These are phyloP conservation scores for Fusarium sp. DNA, from an alignment of 2,329 filamentous ascomycete genomes.

Conservation along the genomic window DNA sequence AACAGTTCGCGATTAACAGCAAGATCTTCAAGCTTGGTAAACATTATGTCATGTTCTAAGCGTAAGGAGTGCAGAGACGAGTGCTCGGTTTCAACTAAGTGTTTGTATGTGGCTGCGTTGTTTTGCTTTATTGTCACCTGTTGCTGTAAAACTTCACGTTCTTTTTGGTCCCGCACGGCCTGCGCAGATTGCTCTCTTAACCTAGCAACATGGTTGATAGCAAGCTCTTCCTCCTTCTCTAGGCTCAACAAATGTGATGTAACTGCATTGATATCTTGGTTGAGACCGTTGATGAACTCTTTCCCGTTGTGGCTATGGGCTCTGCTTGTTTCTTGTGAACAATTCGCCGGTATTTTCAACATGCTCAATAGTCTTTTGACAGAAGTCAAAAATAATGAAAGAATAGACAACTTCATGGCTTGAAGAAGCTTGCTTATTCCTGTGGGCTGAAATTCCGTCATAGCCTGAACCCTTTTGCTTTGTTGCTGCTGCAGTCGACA, in stretches of 20 bases:
- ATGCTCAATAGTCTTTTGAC: not conserved
- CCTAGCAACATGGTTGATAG: not conserved
- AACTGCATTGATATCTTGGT: constrained; percentile 8
- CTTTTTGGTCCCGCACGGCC: not conserved
- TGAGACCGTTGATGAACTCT: constrained; percentile 10
- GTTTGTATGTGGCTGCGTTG: constrained; percentile 6
- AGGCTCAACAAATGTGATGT: not conserved
- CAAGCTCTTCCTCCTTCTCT: not conserved
- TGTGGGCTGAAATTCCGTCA: not conserved
- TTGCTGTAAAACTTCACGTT: constrained; percentile 13
- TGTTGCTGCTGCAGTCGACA: constrained; percentile 4
- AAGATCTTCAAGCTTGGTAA: constrained; percentile 1
- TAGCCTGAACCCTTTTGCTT: not conserved
- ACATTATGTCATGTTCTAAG: not conserved
- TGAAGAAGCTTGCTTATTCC: constrained; percentile 14
- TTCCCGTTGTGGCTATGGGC: not conserved
- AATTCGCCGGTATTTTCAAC: not conserved
- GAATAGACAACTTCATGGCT: not conserved
- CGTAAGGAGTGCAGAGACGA: not conserved
- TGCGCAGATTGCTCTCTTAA: constrained; percentile 7
- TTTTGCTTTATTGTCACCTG: constrained; percentile 16
- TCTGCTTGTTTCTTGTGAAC: not conserved
- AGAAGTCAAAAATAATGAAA: constrained; percentile 5
- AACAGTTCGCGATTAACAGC: constrained; percentile 36
- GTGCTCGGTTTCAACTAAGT: constrained; percentile 3